Conservation (phyloP, 371 early-diverging fungal genomes). For the Zopfochytrium polystomum region DNA sequence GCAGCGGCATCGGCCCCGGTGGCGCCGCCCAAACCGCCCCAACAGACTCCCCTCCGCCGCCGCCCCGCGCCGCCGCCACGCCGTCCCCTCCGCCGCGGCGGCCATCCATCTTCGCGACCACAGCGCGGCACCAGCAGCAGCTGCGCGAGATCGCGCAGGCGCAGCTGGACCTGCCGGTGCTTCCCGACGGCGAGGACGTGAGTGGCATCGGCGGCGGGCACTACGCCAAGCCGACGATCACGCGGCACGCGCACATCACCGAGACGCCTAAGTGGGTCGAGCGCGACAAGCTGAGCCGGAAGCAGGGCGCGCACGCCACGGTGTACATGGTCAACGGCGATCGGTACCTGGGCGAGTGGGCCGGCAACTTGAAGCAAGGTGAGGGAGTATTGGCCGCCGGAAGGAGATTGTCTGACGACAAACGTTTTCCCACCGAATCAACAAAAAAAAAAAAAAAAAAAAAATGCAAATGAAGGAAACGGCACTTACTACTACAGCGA, state of each 20-base stretch:
- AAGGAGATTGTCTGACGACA: neutral
- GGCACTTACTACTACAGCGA: slow-evolving; percentile 45
- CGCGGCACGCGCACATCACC: slow-evolving; percentile 40
- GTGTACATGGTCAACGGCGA: slow-evolving; percentile 55
- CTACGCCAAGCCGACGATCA: slow-evolving; percentile 8
- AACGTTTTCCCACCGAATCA: neutral
- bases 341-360: slow-evolving; percentile 54
- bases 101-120: neutral
- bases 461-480: slow-evolving; percentile 35
- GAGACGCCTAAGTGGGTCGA: slow-evolving; percentile 35
- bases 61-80: neutral
- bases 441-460: slow-evolving; percentile 2
- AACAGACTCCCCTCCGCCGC: neutral
- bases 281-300: slow-evolving; percentile 40
- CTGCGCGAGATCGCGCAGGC: neutral
- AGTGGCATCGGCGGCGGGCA: neutral
- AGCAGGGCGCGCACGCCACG: slow-evolving; percentile 48
- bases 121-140: neutral
- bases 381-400: neutral
- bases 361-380: slow-evolving; percentile 49
- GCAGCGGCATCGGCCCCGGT: neutral
- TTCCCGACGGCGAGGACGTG: slow-evolving; percentile 5
- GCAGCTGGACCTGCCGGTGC: neutral
- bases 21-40: neutral
- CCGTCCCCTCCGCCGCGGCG: neutral